A percentile compares a stretch with the other conserved stretches of the same genome.
Conservation (phyloP, 129 eudicot genomes). For the Saposhnikovia divaricata region DNA sequence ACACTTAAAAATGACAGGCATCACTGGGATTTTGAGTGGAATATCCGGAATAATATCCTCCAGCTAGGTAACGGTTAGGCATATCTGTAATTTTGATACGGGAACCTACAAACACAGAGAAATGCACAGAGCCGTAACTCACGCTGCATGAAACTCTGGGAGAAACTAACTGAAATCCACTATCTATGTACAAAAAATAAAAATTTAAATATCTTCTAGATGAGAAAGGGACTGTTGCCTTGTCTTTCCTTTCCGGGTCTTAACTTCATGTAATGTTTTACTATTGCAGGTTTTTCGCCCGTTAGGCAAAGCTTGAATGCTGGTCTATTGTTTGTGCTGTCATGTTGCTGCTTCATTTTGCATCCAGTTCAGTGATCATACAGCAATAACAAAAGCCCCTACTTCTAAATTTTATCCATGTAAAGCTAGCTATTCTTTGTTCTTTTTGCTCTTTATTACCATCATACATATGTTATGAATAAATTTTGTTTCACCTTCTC, state of each 20-base stretch:
- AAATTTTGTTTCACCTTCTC: background rate
- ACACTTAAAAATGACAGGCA: slow-evolving; percentile 46
- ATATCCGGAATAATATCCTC: slow-evolving; percentile 42
- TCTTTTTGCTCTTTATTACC: background rate
- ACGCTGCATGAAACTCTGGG: background rate
- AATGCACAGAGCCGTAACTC: background rate
- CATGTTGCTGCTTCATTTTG: slow-evolving; percentile 17
- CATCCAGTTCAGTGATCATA: slow-evolving; percentile 1
- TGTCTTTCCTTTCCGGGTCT: background rate
- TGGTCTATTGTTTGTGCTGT: slow-evolving; percentile 25
- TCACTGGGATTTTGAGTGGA: slow-evolving; percentile 84
- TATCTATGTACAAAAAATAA: background rate
- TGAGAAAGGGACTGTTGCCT: background rate
- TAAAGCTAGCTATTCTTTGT: background rate
- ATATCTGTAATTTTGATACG: background rate
- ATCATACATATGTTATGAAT: background rate
- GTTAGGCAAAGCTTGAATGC: background rate
- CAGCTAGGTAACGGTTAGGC: slow-evolving; percentile 29
- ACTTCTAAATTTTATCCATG: background rate
- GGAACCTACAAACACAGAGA: background rate
- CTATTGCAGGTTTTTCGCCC: slow-evolving; percentile 40
- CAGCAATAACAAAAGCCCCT: background rate
- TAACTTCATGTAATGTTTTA: background rate
- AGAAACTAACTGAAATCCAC: background rate
- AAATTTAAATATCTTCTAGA: background rate